Base-by-base conservation (phyloP, 2,329 filamentous ascomycete genomes). In the Paecilomyces sp. region DNA sequence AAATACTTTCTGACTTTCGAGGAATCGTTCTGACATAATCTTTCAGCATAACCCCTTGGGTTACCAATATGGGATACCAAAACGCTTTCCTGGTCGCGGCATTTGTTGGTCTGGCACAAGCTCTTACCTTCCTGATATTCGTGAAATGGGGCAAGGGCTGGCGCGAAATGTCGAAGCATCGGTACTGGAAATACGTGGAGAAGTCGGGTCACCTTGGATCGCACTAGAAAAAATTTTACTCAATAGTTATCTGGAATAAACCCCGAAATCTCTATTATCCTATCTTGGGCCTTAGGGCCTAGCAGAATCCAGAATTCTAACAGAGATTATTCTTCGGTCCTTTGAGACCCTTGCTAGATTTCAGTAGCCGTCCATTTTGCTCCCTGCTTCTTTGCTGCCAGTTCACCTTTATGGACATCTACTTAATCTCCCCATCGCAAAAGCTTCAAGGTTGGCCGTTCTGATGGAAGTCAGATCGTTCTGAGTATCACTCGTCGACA, bases 81-180 rank as follows among this genome's bases (percentile, higher is more conserved):
- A 79, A 79, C 59, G 75, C 76, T 3, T 80, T 80, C 50, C 74
- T 78, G 11, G 68, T 73, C 2, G 78, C 76, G 0, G 77, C 79
- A 8, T 61, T 78, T 60, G 58, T 62, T 15, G 74, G 70, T 0
- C 62, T 79, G 58, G 73, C 69, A 4, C 73, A 75, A 54, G 72
- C 76, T 24, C 65, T 76, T 31, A 75, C 74, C 13, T 74, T 77
- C 64, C 68, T 83, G 11, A 54, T 77, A 1, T 77, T 84, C 64
- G 75, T 83, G 11, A 79, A 74, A 63, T 83, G 72, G 60, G 82
- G 82, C 2, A 81, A 80, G 61, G 62, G 51, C 33, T 50, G 58
- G 7, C 55, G 60, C 24, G 54, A 30, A 1, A 58, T 55, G 50
- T 62, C 30, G 13, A 57, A 58, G 4, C 47, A 55, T 12, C 50